Conservation (phyloP, 306 rosid genomes). For the Hippophae tibetana region DNA sequence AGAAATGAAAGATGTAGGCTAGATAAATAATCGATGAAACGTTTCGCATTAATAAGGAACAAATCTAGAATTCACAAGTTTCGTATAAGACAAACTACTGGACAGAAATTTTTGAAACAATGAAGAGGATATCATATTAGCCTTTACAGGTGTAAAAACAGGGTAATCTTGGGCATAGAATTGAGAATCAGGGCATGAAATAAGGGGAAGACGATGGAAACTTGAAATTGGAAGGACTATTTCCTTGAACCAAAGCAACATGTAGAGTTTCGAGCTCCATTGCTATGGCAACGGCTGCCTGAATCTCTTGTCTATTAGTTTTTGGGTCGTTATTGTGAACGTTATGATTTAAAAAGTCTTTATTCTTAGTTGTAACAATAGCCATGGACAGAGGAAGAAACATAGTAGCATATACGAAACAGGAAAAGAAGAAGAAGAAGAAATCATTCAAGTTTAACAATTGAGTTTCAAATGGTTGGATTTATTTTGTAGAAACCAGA, state of each 20-base stretch:
- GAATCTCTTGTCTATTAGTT: conserved; percentile 61
- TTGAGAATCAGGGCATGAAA: conserved; percentile 51
- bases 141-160: conserved; percentile 79
- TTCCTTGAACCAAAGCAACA: conserved; percentile 67
- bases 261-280: conserved; percentile 81
- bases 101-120: conserved; percentile 3
- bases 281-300: conserved; percentile 78
- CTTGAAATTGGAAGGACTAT: conserved; percentile 45
- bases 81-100: not conserved
- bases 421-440: not conserved
- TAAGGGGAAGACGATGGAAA: conserved; percentile 37
- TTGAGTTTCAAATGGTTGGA: conserved; percentile 39
- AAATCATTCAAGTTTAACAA: conserved; percentile 17
- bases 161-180: conserved; percentile 87
- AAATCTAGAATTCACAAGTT: not conserved
- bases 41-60: not conserved
- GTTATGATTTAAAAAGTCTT: conserved; percentile 27
- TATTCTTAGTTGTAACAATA: conserved; percentile 29
- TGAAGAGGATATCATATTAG: not conserved
- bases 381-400: conserved; percentile 50
- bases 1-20: not conserved
- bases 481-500: conserved; percentile 22
- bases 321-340: conserved; percentile 23
- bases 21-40: not conserved
- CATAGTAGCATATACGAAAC: conserved; percentile 16